Conservation (phyloP, 1,284 basidiomycete species). For the Exobasidium cylindrosporum region DNA sequence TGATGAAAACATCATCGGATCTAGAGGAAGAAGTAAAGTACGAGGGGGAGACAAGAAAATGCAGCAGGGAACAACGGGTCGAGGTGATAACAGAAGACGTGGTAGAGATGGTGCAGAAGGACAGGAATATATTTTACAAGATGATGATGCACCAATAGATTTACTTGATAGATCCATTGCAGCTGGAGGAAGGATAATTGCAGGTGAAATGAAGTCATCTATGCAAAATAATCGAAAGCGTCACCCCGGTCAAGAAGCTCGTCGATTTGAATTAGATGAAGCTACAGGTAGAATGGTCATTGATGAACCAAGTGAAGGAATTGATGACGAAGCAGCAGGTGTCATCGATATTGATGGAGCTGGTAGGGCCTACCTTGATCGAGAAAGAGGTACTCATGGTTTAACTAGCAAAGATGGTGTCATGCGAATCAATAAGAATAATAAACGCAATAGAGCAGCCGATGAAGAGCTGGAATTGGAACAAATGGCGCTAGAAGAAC, state of each 20-base stretch:
- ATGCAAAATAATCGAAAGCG: constrained; percentile 16
- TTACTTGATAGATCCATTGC: constrained; percentile 68
- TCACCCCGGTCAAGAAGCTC: constrained; percentile 19
- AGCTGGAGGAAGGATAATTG: constrained; percentile 25
- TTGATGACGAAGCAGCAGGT: constrained; percentile 34
- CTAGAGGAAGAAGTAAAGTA: constrained; percentile 30
- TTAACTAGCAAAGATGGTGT: constrained; percentile 77
- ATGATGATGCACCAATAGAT: constrained; percentile 94
- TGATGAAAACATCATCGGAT: constrained; percentile 9
- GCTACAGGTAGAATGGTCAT: constrained; percentile 86
- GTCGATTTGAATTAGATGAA: constrained; percentile 76
- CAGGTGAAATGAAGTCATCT: constrained; percentile 6
- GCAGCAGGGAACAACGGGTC: constrained; percentile 31
- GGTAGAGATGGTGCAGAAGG: constrained; percentile 19
- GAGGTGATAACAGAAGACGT: constrained; percentile 13
- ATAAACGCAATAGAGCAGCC: constrained; percentile 48
- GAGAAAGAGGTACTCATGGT: constrained; percentile 78
- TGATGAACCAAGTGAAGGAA: constrained; percentile 57
- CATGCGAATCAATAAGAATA: constrained; percentile 92
- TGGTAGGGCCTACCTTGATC: constrained; percentile 72
- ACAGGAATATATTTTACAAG: constrained; percentile 67
- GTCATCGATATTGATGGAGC: constrained; percentile 64
- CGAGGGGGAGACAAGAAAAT: constrained; percentile 8
- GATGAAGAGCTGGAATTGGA: constrained; percentile 46
- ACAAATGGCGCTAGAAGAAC: constrained; percentile 36